These are phyloP conservation scores for Jatropha podagrica DNA, from an alignment of 441 rosid genomes.

Conservation along the genomic window DNA sequence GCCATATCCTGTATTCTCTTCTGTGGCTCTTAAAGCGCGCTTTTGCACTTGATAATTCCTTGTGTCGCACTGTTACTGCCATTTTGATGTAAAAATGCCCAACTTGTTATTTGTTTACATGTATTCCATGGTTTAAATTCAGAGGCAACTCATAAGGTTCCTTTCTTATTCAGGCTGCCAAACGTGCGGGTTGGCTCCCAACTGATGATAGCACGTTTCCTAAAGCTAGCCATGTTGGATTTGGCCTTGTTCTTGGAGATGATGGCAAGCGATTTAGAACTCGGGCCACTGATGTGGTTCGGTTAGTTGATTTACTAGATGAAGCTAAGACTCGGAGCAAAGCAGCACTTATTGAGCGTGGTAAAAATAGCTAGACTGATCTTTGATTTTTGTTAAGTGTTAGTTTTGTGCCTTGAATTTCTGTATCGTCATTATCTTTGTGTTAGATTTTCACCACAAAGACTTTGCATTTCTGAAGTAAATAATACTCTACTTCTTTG, in stretches of 20 bases:
- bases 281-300: slow-evolving; percentile 79
- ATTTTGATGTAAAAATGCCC: background rate
- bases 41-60: slow-evolving; percentile 4
- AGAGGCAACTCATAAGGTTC: slow-evolving; percentile 18
- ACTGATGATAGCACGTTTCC: slow-evolving; percentile 50
- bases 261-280: slow-evolving; percentile 96
- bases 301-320: slow-evolving; percentile 89
- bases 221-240: slow-evolving; percentile 77
- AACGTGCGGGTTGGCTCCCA: slow-evolving; percentile 87
- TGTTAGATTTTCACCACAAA: background rate
- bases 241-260: slow-evolving; percentile 94
- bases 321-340: slow-evolving; percentile 89
- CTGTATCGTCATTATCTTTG: background rate
- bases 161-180: slow-evolving; percentile 66
- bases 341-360: slow-evolving; percentile 73
- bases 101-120: background rate
- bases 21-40: background rate
- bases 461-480: background rate
- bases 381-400: slow-evolving; percentile 11
- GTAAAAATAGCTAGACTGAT: slow-evolving; percentile 39
- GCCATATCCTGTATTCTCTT: slow-evolving; percentile 8
- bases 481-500: background rate
- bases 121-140: background rate
- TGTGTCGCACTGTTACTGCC: background rate
- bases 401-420: background rate